phyloP scores from a whole-genome alignment of 805 yeast genomes.

The Wickerhamomyces hampshirensis region DNA sequence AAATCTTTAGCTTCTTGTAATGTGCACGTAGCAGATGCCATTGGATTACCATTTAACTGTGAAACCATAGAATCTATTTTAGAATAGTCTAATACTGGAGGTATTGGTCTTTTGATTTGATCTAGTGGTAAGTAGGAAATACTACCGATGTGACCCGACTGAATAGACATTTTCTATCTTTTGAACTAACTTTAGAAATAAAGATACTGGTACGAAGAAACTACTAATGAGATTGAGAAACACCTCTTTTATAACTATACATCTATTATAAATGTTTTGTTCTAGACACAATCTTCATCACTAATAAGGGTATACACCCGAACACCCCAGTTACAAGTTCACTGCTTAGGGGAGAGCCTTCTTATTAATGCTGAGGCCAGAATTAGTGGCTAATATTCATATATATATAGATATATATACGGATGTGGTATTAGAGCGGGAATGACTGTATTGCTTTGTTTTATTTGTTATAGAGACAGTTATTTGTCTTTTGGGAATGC shows the following conservation, averaged over 20 bases:
- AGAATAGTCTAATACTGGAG: constrained; percentile 71
- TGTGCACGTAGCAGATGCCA: constrained; percentile 57
- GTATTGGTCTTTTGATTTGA: constrained; percentile 73
- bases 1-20: constrained; percentile 31
- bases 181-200: not conserved
- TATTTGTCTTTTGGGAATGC: too few species aligned
- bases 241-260: too few species aligned
- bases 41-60: constrained; percentile 59
- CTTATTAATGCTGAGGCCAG: too few species aligned
- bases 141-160: constrained; percentile 49
- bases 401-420: too few species aligned
- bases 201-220: too few species aligned
- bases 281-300: not conserved
- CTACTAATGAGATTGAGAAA: too few species aligned
- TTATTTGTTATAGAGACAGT: too few species aligned
- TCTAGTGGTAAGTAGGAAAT: constrained; percentile 58
- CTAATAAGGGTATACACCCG: not conserved
- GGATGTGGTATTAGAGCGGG: too few species aligned
- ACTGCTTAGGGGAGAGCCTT: too few species aligned
- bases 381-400: too few species aligned
- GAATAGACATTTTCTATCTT: constrained; percentile 52
- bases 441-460: too few species aligned
- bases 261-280: not conserved
- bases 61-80: constrained; percentile 80
- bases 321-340: not conserved